These are phyloP conservation scores for Sporothrix mexicana DNA, from an alignment of 2,329 filamentous ascomycete genomes.

Conservation along the genomic window DNA sequence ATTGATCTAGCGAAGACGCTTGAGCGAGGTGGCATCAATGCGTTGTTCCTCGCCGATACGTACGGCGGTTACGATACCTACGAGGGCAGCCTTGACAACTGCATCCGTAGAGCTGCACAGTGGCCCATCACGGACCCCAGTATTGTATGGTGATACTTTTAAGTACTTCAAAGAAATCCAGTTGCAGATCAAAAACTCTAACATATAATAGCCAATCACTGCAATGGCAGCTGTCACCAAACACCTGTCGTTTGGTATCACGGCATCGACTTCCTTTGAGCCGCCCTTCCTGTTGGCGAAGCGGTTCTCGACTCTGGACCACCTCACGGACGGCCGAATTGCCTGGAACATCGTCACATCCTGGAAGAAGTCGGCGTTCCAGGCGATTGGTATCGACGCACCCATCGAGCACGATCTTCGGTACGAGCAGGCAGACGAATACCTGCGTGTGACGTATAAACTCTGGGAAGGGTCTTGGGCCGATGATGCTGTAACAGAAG, in stretches of 20 bases:
- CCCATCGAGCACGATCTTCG: slow-evolving; percentile 38
- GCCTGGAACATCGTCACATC: slow-evolving; percentile 41
- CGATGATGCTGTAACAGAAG: slow-evolving; percentile 34
- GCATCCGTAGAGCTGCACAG: slow-evolving; percentile 66
- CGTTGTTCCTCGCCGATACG: slow-evolving; percentile 60
- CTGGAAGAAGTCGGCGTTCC: slow-evolving; percentile 36
- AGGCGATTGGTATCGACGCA: slow-evolving; percentile 36
- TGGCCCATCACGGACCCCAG: slow-evolving; percentile 70
- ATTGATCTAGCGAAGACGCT: slow-evolving; percentile 35
- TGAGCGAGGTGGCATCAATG: slow-evolving; percentile 34
- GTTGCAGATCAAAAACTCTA: background rate
- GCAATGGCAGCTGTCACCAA: slow-evolving; percentile 39
- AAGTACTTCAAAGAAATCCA: background rate
- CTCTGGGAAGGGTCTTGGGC: slow-evolving; percentile 38
- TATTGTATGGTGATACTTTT: slow-evolving; percentile 48
- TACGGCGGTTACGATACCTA: slow-evolving; percentile 70
- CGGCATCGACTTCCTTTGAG: slow-evolving; percentile 34
- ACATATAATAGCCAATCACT: slow-evolving; percentile 31
- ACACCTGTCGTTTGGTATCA: slow-evolving; percentile 37
- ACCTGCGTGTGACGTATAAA: slow-evolving; percentile 38
- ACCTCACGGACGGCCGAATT: slow-evolving; percentile 36
- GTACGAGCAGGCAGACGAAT: slow-evolving; percentile 40
- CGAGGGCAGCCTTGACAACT: slow-evolving; percentile 63
- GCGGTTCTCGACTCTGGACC: slow-evolving; percentile 37
- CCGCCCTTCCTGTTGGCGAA: slow-evolving; percentile 35